Base-by-base conservation (phyloP, 495 filamentous ascomycete species). In the Xylaria sp. region DNA sequence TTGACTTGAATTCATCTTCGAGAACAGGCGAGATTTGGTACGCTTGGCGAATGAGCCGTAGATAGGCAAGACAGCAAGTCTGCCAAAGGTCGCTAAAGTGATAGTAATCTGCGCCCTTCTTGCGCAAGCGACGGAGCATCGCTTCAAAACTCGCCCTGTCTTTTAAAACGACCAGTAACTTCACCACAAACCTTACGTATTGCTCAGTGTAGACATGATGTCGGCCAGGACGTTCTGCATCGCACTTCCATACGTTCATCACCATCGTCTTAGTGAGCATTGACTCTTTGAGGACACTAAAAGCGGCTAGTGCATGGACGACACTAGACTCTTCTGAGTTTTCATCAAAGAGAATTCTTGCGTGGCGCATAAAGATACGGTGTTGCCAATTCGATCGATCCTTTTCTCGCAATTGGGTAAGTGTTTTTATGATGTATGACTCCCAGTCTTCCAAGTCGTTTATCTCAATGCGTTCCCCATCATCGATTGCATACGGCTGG, bases 381-480 rank as follows among this genome's bases (percentile, higher is more conserved):
- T 99, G 96, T 78, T 99, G 96, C 96, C 96, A 99, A 75, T 97
- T 94, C 4, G 92, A 90, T 81, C 97, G 97, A 76, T 99, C 96
- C 29, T 93, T 93, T 59, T 88, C 89, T 70, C 93, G 91, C 64
- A 98, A 86, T 61, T 88, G 87, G 64, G 88, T 90, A 59, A 98
- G 81, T 3, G 91, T 88, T 61, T 89, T 85, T 12, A 96, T 85
- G 31, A 95, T 86, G 73, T 93, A 97, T 14, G 84, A 75, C 59
- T 93, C 89, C 92, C 95, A 99, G 19, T 86, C 85, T 41, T 90
- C 89, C 15, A 80, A 70, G 33, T 90, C 88, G 2, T 73, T 73
- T 29, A 88, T 78, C 37, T 77, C 72, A 2, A 81, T 74, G 29
- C 72, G 72, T 26, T 79, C 76, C n/a, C 80, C 81, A 21, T 78